Evolutionary conservation across 345 rosid genomes (phyloP), one percentile per base, ranked within the genome.

Genomic region (Excoecaria cochinchinensis): DNA sequence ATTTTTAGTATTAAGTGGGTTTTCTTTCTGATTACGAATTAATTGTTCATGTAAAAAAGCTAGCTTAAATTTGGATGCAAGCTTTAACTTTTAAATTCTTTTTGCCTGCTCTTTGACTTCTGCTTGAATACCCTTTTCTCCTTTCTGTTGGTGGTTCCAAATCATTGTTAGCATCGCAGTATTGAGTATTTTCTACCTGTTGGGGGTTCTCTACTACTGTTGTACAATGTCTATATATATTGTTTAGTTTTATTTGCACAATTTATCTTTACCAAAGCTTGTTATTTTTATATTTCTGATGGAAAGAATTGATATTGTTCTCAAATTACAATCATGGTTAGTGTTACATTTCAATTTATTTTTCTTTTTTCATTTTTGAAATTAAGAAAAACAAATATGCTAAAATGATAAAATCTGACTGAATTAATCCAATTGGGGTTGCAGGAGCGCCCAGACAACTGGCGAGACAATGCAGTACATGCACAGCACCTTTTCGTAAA

Each of bases 391-490:
- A 24, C 24, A 25, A 16, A 19, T 38, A 16, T 3, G 4, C 31
- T 31, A 19, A 51, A 9, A 11, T 17, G 36, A 19, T 1, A 55
- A 42, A 53, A 24, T 31, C 11, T 68, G 58, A 15, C 21, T n/a
- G 5, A 25, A 47, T 11, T 14, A 64, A 21, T 70, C 16, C 21
- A 67, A 68, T 46, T 51, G 46, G 68, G 53, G 11, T 25, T 80
- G 72, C 84, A 95, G 99, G 99, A 95, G 75, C 95, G 98, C 8
- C 84, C 86, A 22, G 99, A 95, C 85, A 95, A 91, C 81, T 95
- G 99, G 98, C 80, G 99, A 59, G 85, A 87, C 76, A 74, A 82
- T 39, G 99, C 91, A 21, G 67, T 72, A 16, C 93, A 74, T 19
- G 99, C 82, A 7, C 98, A 95, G 67, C 69, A 42, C 16, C 85